Evolutionary conservation across 2,329 filamentous ascomycete species (phyloP), one percentile per base, ranked within the genome.

Genomic region (Arthrobotrys iridis): DNA sequence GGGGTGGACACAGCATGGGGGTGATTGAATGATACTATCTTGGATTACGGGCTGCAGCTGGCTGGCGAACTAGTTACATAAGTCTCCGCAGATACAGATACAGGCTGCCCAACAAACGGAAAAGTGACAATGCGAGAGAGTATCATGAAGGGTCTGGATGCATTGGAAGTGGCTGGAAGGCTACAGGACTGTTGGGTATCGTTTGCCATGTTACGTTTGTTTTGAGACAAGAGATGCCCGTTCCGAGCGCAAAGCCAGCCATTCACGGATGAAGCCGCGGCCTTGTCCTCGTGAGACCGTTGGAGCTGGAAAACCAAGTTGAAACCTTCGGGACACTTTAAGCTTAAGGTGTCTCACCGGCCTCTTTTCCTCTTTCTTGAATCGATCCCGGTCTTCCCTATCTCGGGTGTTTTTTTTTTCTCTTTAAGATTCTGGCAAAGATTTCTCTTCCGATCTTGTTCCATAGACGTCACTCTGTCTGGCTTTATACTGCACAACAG

Each of bases 221-320:
- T 59, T 59, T 22, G 37, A 43, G 55, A 28, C 35, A n/a, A n/a
- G n/a, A 28, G 35, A 59, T 26, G 11, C 48, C n/a, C 48, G n/a
- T 52, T 35, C 28, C 37, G 35, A 45, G 55, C 22, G 8, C 15
- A 41, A 22, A 58, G 33, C 50, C 35, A 57, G 30, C 33, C 37
- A 43, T 58, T 43, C 52, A 11, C 33, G 46, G 46, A 52, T 11
- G 28, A 41, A 33, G 57, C 57, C 40, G 26, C 18, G 26, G 40
- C 15, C 57, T 45, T 37, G 37, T 37, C 43, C 35, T 37, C 66
- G 66, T 63, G 57, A 71, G 66, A 24, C 45, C 57, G 55, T 70
- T 70, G 35, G 65, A 70, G 55, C 26, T 46, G 41, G 65, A 60
- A 63, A 55, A 5, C 30, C 33, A 67, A 65, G 60, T 41, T 30